Evolutionary conservation across 257 asterid genomes (phyloP).

Genomic region (Cruciata laevipes): DNA sequence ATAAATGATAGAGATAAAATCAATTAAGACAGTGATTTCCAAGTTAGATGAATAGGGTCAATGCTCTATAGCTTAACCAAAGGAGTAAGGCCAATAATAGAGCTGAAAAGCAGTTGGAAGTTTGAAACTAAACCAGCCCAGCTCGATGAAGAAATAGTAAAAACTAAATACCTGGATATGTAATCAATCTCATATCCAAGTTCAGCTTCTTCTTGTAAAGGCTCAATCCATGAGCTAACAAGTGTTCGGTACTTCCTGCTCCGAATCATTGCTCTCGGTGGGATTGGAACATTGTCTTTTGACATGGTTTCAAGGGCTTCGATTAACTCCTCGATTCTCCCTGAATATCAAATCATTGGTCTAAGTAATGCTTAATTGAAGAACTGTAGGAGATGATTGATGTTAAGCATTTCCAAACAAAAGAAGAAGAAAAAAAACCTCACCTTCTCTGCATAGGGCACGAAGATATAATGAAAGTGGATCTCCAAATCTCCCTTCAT

Average conservation of each 20-base stretch:
- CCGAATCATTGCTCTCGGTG: constrained; percentile 90
- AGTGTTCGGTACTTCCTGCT: constrained; percentile 88
- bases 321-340: constrained; percentile 78
- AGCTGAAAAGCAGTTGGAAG: constrained; percentile 1
- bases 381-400: background rate
- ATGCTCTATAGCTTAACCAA: background rate
- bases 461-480: constrained; percentile 95
- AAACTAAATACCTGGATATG: constrained; percentile 56
- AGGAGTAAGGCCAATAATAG: background rate
- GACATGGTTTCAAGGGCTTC: constrained; percentile 89
- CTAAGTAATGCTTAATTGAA: background rate
- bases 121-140: background rate
- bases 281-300: constrained; percentile 73
- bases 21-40: background rate
- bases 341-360: constrained; percentile 26
- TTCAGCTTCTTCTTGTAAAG: constrained; percentile 98
- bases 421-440: background rate
- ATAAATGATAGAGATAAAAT: background rate
- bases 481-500: constrained; percentile 83
- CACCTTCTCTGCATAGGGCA: constrained; percentile 96
- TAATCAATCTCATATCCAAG: constrained; percentile 95
- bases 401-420: background rate
- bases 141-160: constrained; percentile 20
- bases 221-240: constrained; percentile 99
- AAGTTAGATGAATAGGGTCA: background rate